These are phyloP conservation scores for Penicillium canariense DNA, from an alignment of 495 filamentous ascomycete genomes.

Conservation along the genomic window DNA sequence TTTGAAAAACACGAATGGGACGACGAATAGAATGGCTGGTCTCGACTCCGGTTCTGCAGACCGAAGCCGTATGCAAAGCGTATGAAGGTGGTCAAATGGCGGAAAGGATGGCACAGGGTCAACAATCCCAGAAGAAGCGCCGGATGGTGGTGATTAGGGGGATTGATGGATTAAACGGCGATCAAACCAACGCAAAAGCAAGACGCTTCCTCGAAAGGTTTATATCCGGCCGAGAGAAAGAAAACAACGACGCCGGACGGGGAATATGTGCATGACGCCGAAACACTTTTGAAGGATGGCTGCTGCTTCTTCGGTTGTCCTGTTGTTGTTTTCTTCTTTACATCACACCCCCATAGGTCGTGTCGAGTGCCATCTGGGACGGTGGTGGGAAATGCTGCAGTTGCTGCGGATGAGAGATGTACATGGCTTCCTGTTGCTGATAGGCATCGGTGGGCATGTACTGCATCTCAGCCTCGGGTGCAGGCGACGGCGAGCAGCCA, in stretches of 20 bases:
- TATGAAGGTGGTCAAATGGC: constrained; percentile 9
- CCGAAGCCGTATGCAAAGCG: constrained; percentile 34
- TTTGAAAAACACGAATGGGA: constrained; percentile 35
- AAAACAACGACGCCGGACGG: constrained; percentile 10
- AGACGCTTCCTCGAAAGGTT: constrained; percentile 15
- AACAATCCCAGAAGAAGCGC: constrained; percentile 7
- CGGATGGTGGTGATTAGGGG: constrained; percentile 1
- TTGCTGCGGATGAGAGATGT: constrained; percentile 25
- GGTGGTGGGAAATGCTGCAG: constrained; percentile 34
- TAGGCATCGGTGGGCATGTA: constrained; percentile 41
- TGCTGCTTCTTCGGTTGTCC: constrained; percentile 14
- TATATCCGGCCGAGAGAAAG: constrained; percentile 17
- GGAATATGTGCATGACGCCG: constrained; percentile 29
- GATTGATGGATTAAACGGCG: constrained; percentile 19
- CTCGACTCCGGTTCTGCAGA: constrained; percentile 22
- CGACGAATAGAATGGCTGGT: constrained; percentile 21
- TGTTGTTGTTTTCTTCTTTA: constrained; percentile 11
- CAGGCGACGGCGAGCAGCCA: constrained; percentile 41
- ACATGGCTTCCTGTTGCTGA: constrained; percentile 37
- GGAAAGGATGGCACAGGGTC: constrained; percentile 8
- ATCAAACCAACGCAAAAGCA: constrained; percentile 18
- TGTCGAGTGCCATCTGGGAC: constrained; percentile 38
- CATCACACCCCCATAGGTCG: constrained; percentile 33
- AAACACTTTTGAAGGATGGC: constrained; percentile 22
- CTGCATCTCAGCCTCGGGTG: constrained; percentile 38